Evolutionary conservation across 345 rosid genomes (phyloP).

Genomic region (Bruguiera sexangula): DNA sequence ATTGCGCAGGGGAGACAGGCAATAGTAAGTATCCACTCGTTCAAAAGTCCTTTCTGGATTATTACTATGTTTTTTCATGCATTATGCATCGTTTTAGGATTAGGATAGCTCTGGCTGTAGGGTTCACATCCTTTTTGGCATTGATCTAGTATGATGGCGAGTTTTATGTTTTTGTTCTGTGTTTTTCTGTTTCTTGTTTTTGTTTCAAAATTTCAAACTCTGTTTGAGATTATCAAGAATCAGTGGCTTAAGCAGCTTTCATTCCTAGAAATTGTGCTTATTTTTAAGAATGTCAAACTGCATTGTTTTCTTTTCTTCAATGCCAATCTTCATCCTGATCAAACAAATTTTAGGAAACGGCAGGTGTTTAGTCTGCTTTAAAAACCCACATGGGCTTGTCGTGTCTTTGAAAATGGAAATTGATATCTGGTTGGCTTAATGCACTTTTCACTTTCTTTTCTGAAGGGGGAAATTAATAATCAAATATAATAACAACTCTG

Average conservation of each 20-base stretch:
- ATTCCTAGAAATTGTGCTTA: background rate
- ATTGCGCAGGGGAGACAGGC: slow-evolving; percentile 6
- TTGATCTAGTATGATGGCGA: background rate
- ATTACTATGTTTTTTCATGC: background rate
- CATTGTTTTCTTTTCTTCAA: no score
- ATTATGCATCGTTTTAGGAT: background rate
- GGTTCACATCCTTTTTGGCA: background rate
- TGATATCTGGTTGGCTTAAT: no score
- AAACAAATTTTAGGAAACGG: no score
- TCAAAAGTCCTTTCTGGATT: background rate
- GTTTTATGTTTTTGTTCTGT: background rate
- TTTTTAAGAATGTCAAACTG: background rate
- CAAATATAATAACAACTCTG: no score
- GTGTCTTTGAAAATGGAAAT: no score
- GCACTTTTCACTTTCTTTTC: no score
- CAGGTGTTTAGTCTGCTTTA: no score
- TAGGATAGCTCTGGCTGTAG: background rate
- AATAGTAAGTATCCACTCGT: slow-evolving; percentile 21
- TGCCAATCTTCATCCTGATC: no score
- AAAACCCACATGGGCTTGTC: no score
- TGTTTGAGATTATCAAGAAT: background rate
- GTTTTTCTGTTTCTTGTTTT: background rate
- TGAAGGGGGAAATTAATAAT: no score
- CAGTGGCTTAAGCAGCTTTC: background rate
- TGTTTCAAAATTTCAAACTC: background rate